phyloP scores from a whole-genome alignment of 2,329 filamentous ascomycete species.

The Colletotrichum tamarilloi region DNA sequence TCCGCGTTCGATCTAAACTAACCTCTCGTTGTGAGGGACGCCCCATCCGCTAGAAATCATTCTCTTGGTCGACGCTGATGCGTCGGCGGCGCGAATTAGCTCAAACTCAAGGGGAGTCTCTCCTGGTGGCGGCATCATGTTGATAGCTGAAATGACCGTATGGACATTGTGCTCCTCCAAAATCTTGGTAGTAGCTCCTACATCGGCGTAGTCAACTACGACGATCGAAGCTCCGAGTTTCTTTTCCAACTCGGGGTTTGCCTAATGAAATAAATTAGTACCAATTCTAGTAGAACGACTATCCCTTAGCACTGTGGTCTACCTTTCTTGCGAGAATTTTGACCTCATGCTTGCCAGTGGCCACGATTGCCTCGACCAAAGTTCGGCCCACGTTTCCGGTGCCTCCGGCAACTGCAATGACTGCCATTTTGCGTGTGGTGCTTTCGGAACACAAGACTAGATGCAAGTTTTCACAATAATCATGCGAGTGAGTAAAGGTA shows the following conservation, averaged over 20 bases:
- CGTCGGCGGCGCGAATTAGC: conserved; percentile 55
- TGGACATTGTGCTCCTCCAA: conserved; percentile 52
- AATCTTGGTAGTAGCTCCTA: conserved; percentile 36
- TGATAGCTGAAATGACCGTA: conserved; percentile 56
- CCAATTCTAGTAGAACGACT: background rate
- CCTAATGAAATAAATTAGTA: conserved; percentile 15
- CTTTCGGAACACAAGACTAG: background rate
- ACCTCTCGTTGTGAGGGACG: conserved; percentile 46
- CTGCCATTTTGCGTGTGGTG: conserved; percentile 18
- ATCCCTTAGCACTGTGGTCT: background rate
- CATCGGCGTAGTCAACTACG: conserved; percentile 43
- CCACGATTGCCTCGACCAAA: conserved; percentile 55
- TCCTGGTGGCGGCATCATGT: conserved; percentile 42
- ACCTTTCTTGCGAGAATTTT: conserved; percentile 55
- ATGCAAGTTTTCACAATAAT: no score
- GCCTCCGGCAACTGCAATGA: conserved; percentile 59
- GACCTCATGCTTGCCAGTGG: conserved; percentile 48
- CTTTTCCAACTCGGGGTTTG: conserved; percentile 35
- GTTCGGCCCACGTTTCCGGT: conserved; percentile 57
- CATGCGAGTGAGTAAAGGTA: no score
- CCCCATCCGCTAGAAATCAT: conserved; percentile 57
- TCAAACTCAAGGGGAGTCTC: conserved; percentile 48
- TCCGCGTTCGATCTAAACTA: conserved; percentile 7
- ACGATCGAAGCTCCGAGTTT: conserved; percentile 41
- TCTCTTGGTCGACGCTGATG: conserved; percentile 48